phyloP scores from a whole-genome alignment of 208 protist genomes.

The Tritrichomonas musculus region DNA sequence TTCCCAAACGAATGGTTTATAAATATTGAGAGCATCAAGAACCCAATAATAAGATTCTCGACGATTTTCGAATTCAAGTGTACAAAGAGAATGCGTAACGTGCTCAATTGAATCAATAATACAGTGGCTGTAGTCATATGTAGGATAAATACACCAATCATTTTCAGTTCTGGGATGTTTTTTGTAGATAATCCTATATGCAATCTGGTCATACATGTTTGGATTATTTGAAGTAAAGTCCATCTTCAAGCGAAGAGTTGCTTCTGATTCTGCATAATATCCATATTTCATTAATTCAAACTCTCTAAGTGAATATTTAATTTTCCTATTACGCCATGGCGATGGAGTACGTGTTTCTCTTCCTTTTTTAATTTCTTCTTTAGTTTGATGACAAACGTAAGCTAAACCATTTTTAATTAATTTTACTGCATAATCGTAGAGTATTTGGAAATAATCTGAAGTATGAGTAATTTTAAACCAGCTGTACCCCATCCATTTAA shows the following conservation, averaged over 20 bases:
- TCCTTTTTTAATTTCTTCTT: slow-evolving; percentile 79
- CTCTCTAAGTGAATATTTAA: slow-evolving; percentile 61
- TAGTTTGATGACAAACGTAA: slow-evolving; percentile 75
- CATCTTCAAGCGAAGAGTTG: slow-evolving; percentile 91
- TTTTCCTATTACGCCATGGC: slow-evolving; percentile 57
- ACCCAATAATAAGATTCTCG: slow-evolving; percentile 60
- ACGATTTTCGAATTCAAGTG: slow-evolving; percentile 94
- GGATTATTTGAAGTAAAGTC: slow-evolving; percentile 90
- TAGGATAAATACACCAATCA: slow-evolving; percentile 96
- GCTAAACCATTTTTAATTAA: slow-evolving; percentile 78
- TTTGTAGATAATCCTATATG: slow-evolving; percentile 94
- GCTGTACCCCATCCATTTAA: slow-evolving; percentile 54
- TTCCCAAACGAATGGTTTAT: slow-evolving; percentile 59
- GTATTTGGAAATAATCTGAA: slow-evolving; percentile 70
- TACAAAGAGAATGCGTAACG: slow-evolving; percentile 99
- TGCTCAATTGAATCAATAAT: slow-evolving; percentile 96
- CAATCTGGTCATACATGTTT: slow-evolving; percentile 94
- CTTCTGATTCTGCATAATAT: slow-evolving; percentile 84
- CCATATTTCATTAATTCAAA: slow-evolving; percentile 70
- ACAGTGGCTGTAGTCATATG: slow-evolving; percentile 99
- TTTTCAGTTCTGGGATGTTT: slow-evolving; percentile 72
- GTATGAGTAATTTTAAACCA: neutral
- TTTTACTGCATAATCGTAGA: slow-evolving; percentile 89
- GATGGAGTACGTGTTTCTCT: slow-evolving; percentile 38
- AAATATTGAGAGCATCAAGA: slow-evolving; percentile 51